Conservation (phyloP, 2,329 filamentous ascomycete genomes). For the Colletotrichum limetticola region DNA sequence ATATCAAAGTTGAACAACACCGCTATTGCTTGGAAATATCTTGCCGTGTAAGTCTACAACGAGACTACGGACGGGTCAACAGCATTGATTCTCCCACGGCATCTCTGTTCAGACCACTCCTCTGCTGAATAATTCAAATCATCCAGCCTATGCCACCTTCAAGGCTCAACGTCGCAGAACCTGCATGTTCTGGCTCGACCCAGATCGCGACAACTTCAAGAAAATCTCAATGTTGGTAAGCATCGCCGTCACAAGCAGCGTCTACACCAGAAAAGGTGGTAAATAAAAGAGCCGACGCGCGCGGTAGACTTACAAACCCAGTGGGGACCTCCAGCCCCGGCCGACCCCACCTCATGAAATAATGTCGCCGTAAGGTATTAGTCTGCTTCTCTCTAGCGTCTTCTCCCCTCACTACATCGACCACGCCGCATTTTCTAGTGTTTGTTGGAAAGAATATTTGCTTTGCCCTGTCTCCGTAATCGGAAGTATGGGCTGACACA, state of each 20-base stretch:
- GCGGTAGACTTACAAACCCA: not conserved
- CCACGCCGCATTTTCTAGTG: not conserved
- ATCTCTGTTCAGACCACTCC: not conserved
- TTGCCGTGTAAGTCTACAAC: not conserved
- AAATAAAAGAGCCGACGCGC: not conserved
- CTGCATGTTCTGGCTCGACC: not conserved
- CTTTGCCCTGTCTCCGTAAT: not conserved
- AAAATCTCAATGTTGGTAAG: not conserved
- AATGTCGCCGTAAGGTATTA: not conserved
- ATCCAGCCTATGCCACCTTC: not conserved
- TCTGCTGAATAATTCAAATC: not conserved
- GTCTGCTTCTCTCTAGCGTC: not conserved
- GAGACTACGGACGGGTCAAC: not conserved
- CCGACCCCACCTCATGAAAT: not conserved
- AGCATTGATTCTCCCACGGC: not conserved
- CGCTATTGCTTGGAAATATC: not conserved
- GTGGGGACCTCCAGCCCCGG: not conserved
- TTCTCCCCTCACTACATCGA: not conserved
- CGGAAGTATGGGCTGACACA: too few relatives aligned
- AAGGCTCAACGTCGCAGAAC: not conserved
- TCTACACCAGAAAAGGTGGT: not conserved
- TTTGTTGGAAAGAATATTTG: not conserved
- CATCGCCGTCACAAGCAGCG: not conserved
- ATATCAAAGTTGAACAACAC: not conserved
- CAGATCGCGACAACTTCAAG: not conserved